Conservation (phyloP, 2,329 filamentous ascomycete species). For the Corinectria fuckeliana region DNA sequence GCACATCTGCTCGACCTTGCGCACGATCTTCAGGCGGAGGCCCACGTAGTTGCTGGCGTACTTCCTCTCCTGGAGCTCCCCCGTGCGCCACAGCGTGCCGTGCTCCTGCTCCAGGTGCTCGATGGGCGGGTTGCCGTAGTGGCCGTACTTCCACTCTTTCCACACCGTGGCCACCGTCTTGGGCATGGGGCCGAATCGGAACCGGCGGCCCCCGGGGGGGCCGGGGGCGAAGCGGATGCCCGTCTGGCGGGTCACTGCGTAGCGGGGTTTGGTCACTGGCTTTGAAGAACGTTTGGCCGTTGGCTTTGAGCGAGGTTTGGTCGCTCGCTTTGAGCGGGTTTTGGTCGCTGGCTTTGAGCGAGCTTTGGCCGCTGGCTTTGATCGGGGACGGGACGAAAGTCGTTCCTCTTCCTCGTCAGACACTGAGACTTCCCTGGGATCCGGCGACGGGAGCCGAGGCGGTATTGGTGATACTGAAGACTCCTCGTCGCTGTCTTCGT, state of each 20-base stretch:
- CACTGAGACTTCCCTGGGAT: not conserved
- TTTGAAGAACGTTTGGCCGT: no score
- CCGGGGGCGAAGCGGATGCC: constrained; percentile 28
- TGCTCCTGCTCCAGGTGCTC: constrained; percentile 29
- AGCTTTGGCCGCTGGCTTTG: not conserved
- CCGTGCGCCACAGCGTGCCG: constrained; percentile 32
- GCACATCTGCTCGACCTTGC: constrained; percentile 28
- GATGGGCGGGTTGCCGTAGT: constrained; percentile 29
- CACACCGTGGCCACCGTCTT: constrained; percentile 33
- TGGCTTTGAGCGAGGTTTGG: not conserved
- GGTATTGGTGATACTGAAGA: no score
- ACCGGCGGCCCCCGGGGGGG: constrained; percentile 12
- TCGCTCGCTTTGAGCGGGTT: not conserved
- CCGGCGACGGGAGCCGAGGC: not conserved
- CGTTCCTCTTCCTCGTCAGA: no score
- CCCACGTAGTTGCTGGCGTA: constrained; percentile 39
- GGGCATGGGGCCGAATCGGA: constrained; percentile 33
- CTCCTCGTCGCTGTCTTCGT: not conserved
- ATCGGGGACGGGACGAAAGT: no score
- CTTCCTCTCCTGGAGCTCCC: constrained; percentile 25
- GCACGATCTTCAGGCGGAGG: constrained; percentile 30
- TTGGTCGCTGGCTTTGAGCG: no score
- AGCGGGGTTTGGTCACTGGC: constrained; percentile 21
- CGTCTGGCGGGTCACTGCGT: constrained; percentile 25
- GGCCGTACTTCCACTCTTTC: constrained; percentile 34